Percentiles rank a stretch among this genome's conserved stretches.
phyloP scores from a whole-genome alignment of 2,329 filamentous ascomycete genomes.

The Fusarium graminum region DNA sequence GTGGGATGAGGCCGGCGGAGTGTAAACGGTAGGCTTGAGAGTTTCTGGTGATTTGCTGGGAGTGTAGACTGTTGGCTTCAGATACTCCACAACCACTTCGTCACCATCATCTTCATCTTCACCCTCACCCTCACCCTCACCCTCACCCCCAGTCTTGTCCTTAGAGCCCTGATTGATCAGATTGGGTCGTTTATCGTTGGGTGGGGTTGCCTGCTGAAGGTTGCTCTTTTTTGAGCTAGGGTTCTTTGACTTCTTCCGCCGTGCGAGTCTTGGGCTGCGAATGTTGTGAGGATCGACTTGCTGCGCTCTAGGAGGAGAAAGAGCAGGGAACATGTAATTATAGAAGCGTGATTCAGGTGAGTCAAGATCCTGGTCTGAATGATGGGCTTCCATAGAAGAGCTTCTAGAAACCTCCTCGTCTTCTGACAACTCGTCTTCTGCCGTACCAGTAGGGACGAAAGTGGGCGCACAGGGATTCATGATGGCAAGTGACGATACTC shows the following conservation, averaged over 20 bases:
- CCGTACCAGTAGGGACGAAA: constrained; percentile 43
- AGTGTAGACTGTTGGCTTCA: constrained; percentile 33
- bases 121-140: not conserved
- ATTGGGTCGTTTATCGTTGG: not conserved
- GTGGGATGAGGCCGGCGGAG: constrained; percentile 30
- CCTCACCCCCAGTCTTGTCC: not conserved
- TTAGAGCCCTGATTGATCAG: not conserved
- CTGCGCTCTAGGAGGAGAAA: constrained; percentile 10
- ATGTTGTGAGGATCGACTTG: constrained; percentile 7
- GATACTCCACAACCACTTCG: constrained; percentile 9
- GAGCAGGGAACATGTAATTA: constrained; percentile 45
- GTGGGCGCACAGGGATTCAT: constrained; percentile 51
- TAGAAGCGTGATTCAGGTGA: constrained; percentile 19
- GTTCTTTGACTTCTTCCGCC: not conserved
- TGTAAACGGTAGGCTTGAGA: constrained; percentile 31
- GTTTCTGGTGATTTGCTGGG: constrained; percentile 26
- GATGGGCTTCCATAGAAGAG: constrained; percentile 11
- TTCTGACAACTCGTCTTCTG: constrained; percentile 12
- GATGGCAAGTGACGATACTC: not conserved
- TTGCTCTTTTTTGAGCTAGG: not conserved
- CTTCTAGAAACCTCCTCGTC: constrained; percentile 4
- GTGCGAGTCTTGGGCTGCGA: constrained; percentile 1
- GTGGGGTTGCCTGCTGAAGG: not conserved
- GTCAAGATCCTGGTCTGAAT: constrained; percentile 2
- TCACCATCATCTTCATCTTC: not conserved